Base-by-base conservation (phyloP, 371 early-diverging fungal species). In the Aphelidium insulamus region DNA sequence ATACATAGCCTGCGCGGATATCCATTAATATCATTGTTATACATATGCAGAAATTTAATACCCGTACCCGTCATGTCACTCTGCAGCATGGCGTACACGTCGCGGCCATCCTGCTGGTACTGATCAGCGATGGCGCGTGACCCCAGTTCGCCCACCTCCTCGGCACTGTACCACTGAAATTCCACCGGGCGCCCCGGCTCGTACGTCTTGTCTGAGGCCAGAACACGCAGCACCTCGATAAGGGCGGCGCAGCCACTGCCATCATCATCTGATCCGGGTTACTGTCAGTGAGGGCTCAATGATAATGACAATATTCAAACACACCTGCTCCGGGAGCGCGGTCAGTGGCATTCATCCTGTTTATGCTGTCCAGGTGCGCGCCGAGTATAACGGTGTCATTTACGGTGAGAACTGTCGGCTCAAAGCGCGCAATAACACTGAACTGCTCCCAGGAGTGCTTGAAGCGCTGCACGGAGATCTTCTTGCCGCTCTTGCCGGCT, bases 311-410 rank as follows among this genome's bases (percentile, higher is more conserved):
- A n/a, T n/a, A n/a, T n/a, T n/a, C n/a, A n/a, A n/a, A n/a, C n/a
- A n/a, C 71, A 42, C 75, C 83, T 25, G 79, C 84, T 15, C 84
- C 86, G 23, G 81, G 83, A 3, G 78, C 58, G n/a, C 73, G 64
- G 18, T 83, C 85, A 41, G 14, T 3, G 88, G 90, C 24, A 79
- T 47, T 78, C 77, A 83, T 15, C 59, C 58, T 53, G 43, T 82
- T 83, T 33, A 84, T 55, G 7, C 82, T 80, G 43, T 90, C 91
- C 53, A 80, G 84, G 54, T 91, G 95, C 14, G 88, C 86, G 25
- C 71, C 66, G 3, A 90, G 43, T 36, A 94, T 68, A 3, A 86
- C 79, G 4, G 72, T 54, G 34, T 76, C 73, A 26, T 69, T 57
- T 1, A 47, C 39, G 16, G 52, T 50, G 25, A 63, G 42, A 5